Evolutionary conservation across 2,329 filamentous ascomycete species (phyloP).

Genomic region (Fusarium marasasianum): DNA sequence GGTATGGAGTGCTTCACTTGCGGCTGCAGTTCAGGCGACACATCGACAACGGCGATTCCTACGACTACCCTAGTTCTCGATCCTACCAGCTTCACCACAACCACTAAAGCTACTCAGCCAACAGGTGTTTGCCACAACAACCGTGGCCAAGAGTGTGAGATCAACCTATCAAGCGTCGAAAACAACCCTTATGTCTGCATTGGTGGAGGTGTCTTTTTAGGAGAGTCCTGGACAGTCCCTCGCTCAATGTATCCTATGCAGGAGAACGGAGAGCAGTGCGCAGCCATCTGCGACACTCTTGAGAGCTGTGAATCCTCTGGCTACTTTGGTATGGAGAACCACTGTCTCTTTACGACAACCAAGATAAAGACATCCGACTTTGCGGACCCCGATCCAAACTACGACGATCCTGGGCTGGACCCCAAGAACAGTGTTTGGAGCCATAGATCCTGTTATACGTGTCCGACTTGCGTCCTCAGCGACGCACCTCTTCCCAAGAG

Average conservation of each 20-base stretch:
- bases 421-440: conserved; percentile 1
- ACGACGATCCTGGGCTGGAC: background rate
- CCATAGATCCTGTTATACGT: conserved; percentile 10
- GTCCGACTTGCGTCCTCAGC: background rate
- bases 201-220: background rate
- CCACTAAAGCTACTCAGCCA: background rate
- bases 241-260: conserved; percentile 5
- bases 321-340: conserved; percentile 1
- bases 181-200: background rate
- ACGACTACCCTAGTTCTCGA: background rate
- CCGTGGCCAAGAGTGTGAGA: conserved; percentile 9
- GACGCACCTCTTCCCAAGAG: background rate
- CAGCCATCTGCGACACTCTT: conserved; percentile 9
- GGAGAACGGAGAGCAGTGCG: conserved; percentile 4
- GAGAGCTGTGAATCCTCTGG: conserved; percentile 1
- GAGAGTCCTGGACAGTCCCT: background rate
- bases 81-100: background rate
- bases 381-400: background rate
- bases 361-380: background rate
- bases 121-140: background rate
- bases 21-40: background rate
- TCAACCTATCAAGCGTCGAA: background rate
- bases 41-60: background rate
- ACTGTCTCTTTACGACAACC: conserved; percentile 2
- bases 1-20: background rate